phyloP scores from a whole-genome alignment of 2,329 filamentous ascomycete genomes.

The Aaosphaeria pasadenensis region DNA sequence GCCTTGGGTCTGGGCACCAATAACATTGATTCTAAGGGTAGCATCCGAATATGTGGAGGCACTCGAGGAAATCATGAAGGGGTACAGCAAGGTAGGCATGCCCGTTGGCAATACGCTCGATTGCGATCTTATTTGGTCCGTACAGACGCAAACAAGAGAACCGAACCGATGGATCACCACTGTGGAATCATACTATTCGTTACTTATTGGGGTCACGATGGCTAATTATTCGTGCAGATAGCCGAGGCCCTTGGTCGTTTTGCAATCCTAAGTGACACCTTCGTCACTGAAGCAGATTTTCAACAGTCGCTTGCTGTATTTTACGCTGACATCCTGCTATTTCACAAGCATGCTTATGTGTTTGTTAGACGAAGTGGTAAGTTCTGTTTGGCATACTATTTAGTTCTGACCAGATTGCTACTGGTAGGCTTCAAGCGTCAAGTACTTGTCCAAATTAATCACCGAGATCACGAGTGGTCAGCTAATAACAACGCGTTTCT shows the following conservation, averaged over 20 bases:
- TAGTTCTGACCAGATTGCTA: too few relatives aligned
- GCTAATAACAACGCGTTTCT: too few relatives aligned
- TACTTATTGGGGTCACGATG: too few relatives aligned
- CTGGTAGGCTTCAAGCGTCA: too few relatives aligned
- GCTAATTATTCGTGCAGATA: slow-evolving; percentile 17
- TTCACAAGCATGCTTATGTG: slow-evolving; percentile 48
- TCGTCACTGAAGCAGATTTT: slow-evolving; percentile 32
- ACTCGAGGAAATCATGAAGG: slow-evolving; percentile 41
- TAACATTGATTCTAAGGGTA: slow-evolving; percentile 13
- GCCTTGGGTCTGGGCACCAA: slow-evolving; percentile 41
- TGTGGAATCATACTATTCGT: too few relatives aligned
- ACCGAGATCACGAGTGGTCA: too few relatives aligned
- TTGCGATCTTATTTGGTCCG: slow-evolving; percentile 5
- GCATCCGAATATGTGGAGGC: slow-evolving; percentile 37
- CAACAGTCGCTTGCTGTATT: slow-evolving; percentile 43
- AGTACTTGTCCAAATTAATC: too few relatives aligned
- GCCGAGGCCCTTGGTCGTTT: slow-evolving; percentile 41
- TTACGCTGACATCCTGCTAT: slow-evolving; percentile 50
- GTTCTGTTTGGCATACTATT: not conserved
- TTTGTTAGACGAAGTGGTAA: slow-evolving; percentile 36
- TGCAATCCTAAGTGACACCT: slow-evolving; percentile 28
- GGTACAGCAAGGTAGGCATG: not conserved
- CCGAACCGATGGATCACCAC: too few relatives aligned
- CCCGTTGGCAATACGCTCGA: not conserved
- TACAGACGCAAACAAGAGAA: slow-evolving; percentile 33